Evolutionary conservation across 2,329 filamentous ascomycete species (phyloP), one percentile per base, ranked within the genome.

Genomic region (Hypomyces rosellus): DNA sequence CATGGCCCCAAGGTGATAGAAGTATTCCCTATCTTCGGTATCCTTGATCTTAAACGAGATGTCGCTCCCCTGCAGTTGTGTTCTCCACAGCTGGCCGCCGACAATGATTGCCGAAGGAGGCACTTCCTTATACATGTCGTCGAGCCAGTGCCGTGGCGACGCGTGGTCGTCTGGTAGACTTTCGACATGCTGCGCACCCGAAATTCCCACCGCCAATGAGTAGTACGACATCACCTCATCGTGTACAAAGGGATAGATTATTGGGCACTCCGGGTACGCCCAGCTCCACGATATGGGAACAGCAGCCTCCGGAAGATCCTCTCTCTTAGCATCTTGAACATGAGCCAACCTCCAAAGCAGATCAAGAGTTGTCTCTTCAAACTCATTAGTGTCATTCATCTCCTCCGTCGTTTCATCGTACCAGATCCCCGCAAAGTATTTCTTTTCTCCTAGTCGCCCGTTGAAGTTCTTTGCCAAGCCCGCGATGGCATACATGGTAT

Each of bases 81-180:
- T 50, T 16, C 46, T 50, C 49, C 49, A 50, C 3, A 50, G n/a
- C 11, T 44, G 44, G 5, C 49, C 49, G 1, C 33, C 18, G 11
- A 46, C 18, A 15, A 37, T 13, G 8, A 50, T 38, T 2, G 38
- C 44, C 5, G 49, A 46, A 5, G 49, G 49, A 1, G 49, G 44
- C 18, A 47, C 49, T 14, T 46, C 49, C 6, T 44, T 43, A n/a
- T 50, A 50, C 49, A 50, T 50, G 34, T 50, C 49, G 15, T 50
- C 49, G 12, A 46, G 43, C 49, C 49, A 46, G 9, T 46, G 37
- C 11, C 49, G 20, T 2, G 49, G 49, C 14, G 34, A 4, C 11
- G 46, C 37, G 5, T 50, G 38, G 15, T 50, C 49, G 5, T 46
- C 49, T 12, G 49, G 49, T 15, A 50, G 34, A 30, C 44, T 50